Base-by-base conservation (phyloP, 116 monocot genomes). In the Papilionanthe hybrid region DNA sequence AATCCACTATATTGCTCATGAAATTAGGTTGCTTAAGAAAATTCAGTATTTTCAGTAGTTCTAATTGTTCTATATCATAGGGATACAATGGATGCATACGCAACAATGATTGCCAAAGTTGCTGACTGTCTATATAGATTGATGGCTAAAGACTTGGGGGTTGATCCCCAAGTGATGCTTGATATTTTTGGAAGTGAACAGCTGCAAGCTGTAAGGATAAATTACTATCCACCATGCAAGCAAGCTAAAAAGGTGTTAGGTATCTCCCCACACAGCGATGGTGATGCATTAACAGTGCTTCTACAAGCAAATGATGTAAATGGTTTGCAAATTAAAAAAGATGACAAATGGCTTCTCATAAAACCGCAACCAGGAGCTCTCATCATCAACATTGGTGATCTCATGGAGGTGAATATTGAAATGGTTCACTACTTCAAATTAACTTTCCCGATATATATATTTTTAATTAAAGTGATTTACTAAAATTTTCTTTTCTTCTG, bases 161-260 rank as follows among this genome's bases (percentile, higher is more conserved):
- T 85, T 1, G 82, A 68, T 32, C 53, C 68, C 30, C 48, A 79
- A n/a, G 37, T 4, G 3, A 27, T 85, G 5, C 8, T 8, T 19
- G 32, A 53, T 30, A 30, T 66, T 10, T 82, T 85, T 71, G 37
- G 37, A 37, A 50, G 63, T 11, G 85, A 78, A 27, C 45, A 66
- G 7, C 15, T 73, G n/a, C 82, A 85, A 23, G 32, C 44, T 15
- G n/a, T 85, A 73, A 78, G 85, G 55, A 81, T 85, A 12, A 85
- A 85, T 53, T 85, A 85, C 85, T 85, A 85, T 43, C 85, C 85
- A 15, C 82, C 85, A 23, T 85, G 81, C 37, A 78, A 48, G 13
- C 15, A 75, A n/a, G 75, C 85, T 20, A 23, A 75, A 37, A 74
- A 69, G 69, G 86, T 80, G 15, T 8, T 86, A 23, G 82, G 86